These are phyloP conservation scores for Podospora pseudoanserina DNA, from an alignment of 495 filamentous ascomycete genomes.

Conservation along the genomic window DNA sequence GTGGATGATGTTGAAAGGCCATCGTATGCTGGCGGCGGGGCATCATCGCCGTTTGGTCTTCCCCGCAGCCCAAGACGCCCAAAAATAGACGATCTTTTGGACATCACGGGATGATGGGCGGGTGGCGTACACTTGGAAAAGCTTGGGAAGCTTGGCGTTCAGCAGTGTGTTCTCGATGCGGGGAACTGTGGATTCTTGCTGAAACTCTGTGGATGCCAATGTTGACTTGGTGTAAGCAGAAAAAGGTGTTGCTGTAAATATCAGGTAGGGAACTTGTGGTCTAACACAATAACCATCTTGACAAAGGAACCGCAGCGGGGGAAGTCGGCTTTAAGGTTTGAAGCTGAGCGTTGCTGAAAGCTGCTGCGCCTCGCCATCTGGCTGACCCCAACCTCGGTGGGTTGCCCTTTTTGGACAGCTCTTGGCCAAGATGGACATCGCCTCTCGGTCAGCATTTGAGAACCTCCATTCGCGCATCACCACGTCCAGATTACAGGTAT, in stretches of 20 bases:
- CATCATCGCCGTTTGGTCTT: not conserved
- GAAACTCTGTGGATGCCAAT: not conserved
- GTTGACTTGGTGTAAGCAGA: not conserved
- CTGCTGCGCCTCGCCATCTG: not conserved
- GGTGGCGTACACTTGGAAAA: not conserved
- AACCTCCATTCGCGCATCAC: not conserved
- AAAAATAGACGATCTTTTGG: constrained; percentile 10
- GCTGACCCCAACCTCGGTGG: not conserved
- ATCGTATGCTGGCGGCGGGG: constrained; percentile 12
- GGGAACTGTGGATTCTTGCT: not conserved
- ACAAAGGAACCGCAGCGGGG: not conserved
- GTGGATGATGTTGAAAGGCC: not conserved
- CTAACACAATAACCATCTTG: not conserved
- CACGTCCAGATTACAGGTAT: not conserved
- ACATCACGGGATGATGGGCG: not conserved
- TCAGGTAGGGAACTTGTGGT: not conserved
- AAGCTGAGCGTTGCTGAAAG: not conserved
- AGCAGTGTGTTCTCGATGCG: not conserved
- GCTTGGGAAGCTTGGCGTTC: not conserved
- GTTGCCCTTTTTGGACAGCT: not conserved
- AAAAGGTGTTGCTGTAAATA: not conserved
- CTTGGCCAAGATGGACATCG: not conserved
- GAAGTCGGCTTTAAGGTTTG: not conserved
- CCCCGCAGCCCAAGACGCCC: not conserved
- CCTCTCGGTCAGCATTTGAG: not conserved